Base-by-base conservation (phyloP, 1,139 yeast species). In the Blastobotrys niveus region DNA sequence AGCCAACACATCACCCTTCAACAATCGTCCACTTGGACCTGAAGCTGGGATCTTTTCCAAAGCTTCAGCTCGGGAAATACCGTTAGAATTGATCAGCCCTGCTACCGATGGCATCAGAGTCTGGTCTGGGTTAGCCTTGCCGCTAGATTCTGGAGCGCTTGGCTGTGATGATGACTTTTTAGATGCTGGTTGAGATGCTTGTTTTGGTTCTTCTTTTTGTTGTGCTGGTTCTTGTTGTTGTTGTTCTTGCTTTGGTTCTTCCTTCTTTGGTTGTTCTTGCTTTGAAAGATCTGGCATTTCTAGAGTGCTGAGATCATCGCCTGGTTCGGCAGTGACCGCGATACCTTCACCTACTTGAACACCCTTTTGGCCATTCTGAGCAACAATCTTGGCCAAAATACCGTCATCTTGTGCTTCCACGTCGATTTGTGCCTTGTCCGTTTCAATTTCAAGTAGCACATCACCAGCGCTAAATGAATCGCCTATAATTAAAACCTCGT, bases 351-450 rank as follows among this genome's bases (percentile, higher is more conserved):
- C 96, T n/a, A 91, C 97, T 10, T 80, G 78, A 45, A 91, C 72
- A 26, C 81, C 91, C 50, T 77, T 79, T 37, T 79, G 77, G 5
- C 98, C 98, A 48, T 84, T 80, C 31, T 70, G 72, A 15, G 51
- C 68, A 50, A 88, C 63, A 43, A 91, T 82, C 65, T 86, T 87
- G 62, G 88, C 95, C 63, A 91, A 52, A 36, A 83, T 68, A 39
- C 97, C 98, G 58, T 91, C 96, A 60, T 88, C 96, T 53, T 77
- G 85, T 2, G 96, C 95, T 65, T 88, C 96, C 25, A 88, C 96
- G 52, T 86, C 93, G 50, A 88, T 87, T 55, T 84, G 85, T 31
- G 96, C 94, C 67, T 88, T 88, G 65, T 88, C 96, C 14, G 96
- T 88, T 65, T 88, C 96, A 30, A 88, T 85, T 59, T 88, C 96